Base-by-base conservation (phyloP, 768 basidiomycete species). In the Cytidiella melzeri region DNA sequence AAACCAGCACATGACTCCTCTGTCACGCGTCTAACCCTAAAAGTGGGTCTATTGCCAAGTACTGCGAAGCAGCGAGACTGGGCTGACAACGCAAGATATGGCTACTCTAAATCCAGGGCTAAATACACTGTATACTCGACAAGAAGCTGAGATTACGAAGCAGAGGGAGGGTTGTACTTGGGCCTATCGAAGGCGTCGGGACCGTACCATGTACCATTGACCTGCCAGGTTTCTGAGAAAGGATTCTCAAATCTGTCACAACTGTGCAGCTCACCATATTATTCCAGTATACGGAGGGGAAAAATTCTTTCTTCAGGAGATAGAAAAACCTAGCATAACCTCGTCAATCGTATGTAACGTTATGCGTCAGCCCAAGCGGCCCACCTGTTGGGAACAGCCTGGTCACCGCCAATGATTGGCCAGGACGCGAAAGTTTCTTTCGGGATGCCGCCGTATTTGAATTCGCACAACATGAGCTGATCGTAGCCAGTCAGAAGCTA, bases 391-490 rank as follows among this genome's bases (percentile, higher is more conserved):
- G 84, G 84, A 51, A 76, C 80, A n/a, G 72, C 65, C 68, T 96
- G 93, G 62, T 95, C 82, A 26, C 79, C 79, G 20, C 92, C 67
- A 15, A 7, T 15, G 57, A 77, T 69, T n/a, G 47, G 52, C 20
- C 12, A 38, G 2, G 66, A 60, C 13, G 76, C 68, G 60, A 99
- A 98, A 0, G 88, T 79, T 69, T 98, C 95, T 57, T 92, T 84
- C 1, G 92, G 89, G 61, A 84, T 79, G 1, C 84, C 69, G 13
- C 90, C 93, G 65, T 97, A 99, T 64, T 88, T 90, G 76, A 97
- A 97, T 66, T 97, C 94, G 23, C 89, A 85, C 47, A 97, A 74
- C 80, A 97, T 77, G 37, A 89, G 66, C 66, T 87, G 74, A 15
- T 86, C 87, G 57, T 91, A 89, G 24, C 86, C 87, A 39, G 87